phyloP scores from a whole-genome alignment of 441 rosid species.

The Theobroma grandiflorum region DNA sequence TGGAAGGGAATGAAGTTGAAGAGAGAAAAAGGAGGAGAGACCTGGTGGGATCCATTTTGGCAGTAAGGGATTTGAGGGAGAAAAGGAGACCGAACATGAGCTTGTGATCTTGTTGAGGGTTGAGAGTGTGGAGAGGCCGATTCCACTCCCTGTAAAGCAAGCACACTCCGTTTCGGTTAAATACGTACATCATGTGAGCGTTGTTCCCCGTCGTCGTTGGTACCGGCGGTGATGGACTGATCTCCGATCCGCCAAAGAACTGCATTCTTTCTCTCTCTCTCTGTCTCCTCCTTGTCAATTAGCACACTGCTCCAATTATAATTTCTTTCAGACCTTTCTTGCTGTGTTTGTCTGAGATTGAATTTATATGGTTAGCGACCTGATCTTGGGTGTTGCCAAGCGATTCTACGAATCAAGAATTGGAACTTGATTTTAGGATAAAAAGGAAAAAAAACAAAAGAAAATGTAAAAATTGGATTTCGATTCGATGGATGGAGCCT shows the following conservation, averaged over 20 bases:
- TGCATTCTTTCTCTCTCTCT: slow-evolving; percentile 55
- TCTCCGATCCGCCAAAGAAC: slow-evolving; percentile 92
- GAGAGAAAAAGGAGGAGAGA: background rate
- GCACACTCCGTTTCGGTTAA: slow-evolving; percentile 84
- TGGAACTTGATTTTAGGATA: background rate
- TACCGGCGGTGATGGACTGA: slow-evolving; percentile 79
- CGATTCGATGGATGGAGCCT: too few species aligned
- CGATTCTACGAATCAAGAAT: background rate
- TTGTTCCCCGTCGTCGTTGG: slow-evolving; percentile 77
- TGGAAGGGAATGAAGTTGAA: background rate
- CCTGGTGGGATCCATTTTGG: slow-evolving; percentile 95
- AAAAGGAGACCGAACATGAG: slow-evolving; percentile 92
- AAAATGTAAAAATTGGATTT: background rate
- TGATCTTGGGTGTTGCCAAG: background rate
- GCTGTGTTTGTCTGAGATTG: background rate
- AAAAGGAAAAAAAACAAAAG: background rate
- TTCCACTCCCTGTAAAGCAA: slow-evolving; percentile 92
- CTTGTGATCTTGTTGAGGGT: slow-evolving; percentile 85
- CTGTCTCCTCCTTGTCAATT: background rate
- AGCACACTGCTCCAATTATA: background rate
- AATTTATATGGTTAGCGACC: background rate
- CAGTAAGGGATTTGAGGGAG: slow-evolving; percentile 87
- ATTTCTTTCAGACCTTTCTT: background rate
- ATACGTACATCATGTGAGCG: slow-evolving; percentile 84
- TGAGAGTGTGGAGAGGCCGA: slow-evolving; percentile 84